Evolutionary conservation across 768 basidiomycete species (phyloP).

Genomic region (Suillus discolor): DNA sequence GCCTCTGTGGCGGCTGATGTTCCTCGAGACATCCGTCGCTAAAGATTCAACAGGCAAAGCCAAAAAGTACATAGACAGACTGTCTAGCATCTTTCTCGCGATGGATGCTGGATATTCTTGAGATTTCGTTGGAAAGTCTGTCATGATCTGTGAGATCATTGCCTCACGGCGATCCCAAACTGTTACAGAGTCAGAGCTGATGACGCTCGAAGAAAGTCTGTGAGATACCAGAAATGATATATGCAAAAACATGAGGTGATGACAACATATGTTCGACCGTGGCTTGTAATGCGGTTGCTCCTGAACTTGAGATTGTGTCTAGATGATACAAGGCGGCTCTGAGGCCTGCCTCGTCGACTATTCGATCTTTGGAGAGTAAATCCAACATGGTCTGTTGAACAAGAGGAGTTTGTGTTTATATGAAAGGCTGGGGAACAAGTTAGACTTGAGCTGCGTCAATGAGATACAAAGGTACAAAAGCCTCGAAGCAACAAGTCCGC

Average conservation of each 20-base stretch:
- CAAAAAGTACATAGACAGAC: constrained; percentile 28
- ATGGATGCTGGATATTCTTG: constrained; percentile 24
- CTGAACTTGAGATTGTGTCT: constrained; percentile 29
- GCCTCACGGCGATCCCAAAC: constrained; percentile 15
- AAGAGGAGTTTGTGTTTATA: not conserved
- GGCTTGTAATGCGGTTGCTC: constrained; percentile 22
- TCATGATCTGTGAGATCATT: constrained; percentile 33
- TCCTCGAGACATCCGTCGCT: constrained; percentile 12
- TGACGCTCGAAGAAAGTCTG: not conserved
- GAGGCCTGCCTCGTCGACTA: constrained; percentile 24
- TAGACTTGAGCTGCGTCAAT: not conserved
- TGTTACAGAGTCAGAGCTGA: constrained; percentile 11
- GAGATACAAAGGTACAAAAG: not conserved
- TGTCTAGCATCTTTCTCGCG: constrained; percentile 23
- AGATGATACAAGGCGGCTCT: constrained; percentile 18
- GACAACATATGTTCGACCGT: constrained; percentile 31
- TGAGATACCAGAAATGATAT: constrained; percentile 30
- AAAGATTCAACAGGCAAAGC: constrained; percentile 23
- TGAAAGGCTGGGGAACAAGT: no score
- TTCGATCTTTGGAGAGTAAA: constrained; percentile 4
- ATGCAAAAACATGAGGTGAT: constrained; percentile 29
- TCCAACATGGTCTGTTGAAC: constrained; percentile 1
- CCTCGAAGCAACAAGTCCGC: not conserved
- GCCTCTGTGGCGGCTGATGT: constrained; percentile 21
- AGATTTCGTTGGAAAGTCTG: constrained; percentile 33